phyloP scores from a whole-genome alignment of 768 basidiomycete genomes.

The Tylopilus vinaceipallidus region DNA sequence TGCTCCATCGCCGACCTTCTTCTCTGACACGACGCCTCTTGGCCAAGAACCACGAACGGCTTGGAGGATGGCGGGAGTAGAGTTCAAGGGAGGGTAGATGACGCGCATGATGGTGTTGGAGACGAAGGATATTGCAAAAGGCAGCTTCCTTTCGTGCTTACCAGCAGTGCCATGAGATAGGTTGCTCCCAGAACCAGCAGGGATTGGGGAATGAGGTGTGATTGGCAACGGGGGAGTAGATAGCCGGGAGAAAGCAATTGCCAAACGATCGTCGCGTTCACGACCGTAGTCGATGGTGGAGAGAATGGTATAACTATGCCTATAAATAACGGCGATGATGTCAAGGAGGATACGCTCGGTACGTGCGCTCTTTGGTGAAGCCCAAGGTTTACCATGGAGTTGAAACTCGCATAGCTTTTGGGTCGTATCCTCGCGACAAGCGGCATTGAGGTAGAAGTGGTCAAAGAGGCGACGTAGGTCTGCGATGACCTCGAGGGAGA shows the following conservation, averaged over 20 bases:
- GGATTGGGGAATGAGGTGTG: conserved; percentile 38
- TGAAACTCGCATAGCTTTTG: conserved; percentile 66
- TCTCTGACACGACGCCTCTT: conserved; percentile 73
- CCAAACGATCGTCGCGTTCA: conserved; percentile 70
- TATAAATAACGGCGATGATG: conserved; percentile 60
- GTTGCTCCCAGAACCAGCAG: conserved; percentile 38
- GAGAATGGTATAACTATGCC: conserved; percentile 60
- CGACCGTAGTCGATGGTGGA: conserved; percentile 76
- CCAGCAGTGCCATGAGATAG: conserved; percentile 36
- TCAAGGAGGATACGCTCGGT: conserved; percentile 71
- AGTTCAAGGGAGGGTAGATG: conserved; percentile 70
- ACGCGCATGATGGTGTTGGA: conserved; percentile 70
- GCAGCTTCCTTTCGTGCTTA: conserved; percentile 37
- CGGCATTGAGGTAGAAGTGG: conserved; percentile 38
- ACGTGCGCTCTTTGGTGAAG: conserved; percentile 58
- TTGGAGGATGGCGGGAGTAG: conserved; percentile 79
- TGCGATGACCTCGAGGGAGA: conserved; percentile 50
- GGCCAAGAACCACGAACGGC: conserved; percentile 79
- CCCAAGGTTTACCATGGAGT: conserved; percentile 72
- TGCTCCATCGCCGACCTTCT: conserved; percentile 66
- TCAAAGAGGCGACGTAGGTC: conserved; percentile 59
- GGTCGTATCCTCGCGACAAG: conserved; percentile 51
- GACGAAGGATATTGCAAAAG: conserved; percentile 73
- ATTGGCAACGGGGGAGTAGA: conserved; percentile 33
- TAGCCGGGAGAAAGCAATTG: conserved; percentile 67